phyloP scores from a whole-genome alignment of 352 stramenopile genomes.

The Phytopythium oedochilum region DNA sequence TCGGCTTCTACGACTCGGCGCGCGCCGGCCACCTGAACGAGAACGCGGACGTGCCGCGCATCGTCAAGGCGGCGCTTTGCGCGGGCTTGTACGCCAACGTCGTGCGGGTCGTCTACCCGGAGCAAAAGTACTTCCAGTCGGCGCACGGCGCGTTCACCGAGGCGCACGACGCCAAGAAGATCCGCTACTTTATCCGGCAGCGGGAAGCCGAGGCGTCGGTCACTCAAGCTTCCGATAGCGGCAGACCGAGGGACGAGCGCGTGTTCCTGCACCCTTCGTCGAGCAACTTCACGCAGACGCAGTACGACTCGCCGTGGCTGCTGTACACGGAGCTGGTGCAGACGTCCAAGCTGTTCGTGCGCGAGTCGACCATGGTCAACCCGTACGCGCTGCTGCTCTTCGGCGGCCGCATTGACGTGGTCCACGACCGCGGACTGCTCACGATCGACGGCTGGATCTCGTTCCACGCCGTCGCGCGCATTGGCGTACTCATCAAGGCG shows the following conservation, averaged over 20 bases:
- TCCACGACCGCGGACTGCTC: conserved; percentile 89
- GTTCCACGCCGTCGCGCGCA: conserved; percentile 92
- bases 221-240: no score
- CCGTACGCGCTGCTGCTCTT: conserved; percentile 98
- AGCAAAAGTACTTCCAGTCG: conserved; percentile 94
- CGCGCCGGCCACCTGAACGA: conserved; percentile 41
- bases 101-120: conserved; percentile 83
- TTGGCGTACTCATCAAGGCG: conserved; percentile 95
- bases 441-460: conserved; percentile 90
- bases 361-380: conserved; percentile 94
- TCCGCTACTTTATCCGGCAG: conserved; percentile 90
- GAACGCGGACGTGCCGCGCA: conserved; percentile 75
- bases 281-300: conserved; percentile 83
- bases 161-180: conserved; percentile 89
- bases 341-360: conserved; percentile 97
- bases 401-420: conserved; percentile 90
- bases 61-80: conserved; percentile 88
- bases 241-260: no score
- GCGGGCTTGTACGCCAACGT: conserved; percentile 83
- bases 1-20: conserved; percentile 69
- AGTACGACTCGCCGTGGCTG: conserved; percentile 95
- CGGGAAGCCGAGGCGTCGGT: conserved; percentile 1
- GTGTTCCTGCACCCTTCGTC: conserved; percentile 97
- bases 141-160: conserved; percentile 89
- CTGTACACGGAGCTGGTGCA: conserved; percentile 95